Conservation (phyloP, 805 yeast genomes). For the Barnettozyma salicaria region DNA sequence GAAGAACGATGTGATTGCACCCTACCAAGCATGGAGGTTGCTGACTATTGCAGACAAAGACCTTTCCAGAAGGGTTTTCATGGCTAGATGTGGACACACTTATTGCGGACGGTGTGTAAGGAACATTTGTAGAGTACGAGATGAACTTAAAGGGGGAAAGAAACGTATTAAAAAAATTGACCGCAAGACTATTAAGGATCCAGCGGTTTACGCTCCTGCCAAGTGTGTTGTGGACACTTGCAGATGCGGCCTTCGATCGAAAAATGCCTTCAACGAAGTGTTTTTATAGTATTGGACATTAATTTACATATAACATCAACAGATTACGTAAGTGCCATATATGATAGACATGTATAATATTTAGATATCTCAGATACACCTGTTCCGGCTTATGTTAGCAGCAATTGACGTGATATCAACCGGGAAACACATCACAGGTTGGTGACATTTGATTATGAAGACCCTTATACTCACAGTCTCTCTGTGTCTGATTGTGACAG, state of each 20-base stretch:
- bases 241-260: conserved; percentile 35
- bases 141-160: conserved; percentile 14
- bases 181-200: conserved; percentile 26
- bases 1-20: conserved; percentile 44
- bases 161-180: conserved; percentile 19
- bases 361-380: too few species aligned
- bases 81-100: conserved; percentile 72
- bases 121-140: conserved; percentile 44
- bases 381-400: too few species aligned
- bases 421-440: neutral
- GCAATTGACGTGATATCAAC: neutral
- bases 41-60: conserved; percentile 52
- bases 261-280: conserved; percentile 50
- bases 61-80: conserved; percentile 60
- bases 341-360: too few species aligned
- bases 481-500: conserved; percentile 56
- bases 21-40: conserved; percentile 51
- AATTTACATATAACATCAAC: too few species aligned
- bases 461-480: conserved; percentile 15
- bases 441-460: conserved; percentile 10
- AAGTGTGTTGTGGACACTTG: conserved; percentile 54
- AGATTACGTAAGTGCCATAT: too few species aligned
- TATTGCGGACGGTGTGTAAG: conserved; percentile 83
- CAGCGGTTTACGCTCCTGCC: conserved; percentile 47
- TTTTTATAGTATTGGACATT: too few species aligned